Evolutionary conservation across 345 rosid species (phyloP).

Genomic region (Eutrema heterophyllum): DNA sequence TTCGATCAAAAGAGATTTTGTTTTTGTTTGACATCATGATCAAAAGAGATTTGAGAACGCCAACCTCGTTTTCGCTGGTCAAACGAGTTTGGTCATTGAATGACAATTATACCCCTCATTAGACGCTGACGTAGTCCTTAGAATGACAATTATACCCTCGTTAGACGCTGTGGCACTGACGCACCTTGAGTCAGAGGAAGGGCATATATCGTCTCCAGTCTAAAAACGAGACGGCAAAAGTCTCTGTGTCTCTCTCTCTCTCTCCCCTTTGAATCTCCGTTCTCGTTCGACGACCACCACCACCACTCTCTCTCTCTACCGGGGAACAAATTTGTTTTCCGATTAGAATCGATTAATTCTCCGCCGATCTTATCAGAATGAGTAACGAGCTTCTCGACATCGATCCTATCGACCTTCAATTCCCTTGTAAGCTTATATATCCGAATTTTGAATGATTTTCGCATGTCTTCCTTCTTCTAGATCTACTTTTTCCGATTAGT

Average conservation of each 20-base stretch:
- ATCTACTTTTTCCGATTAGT: conserved; percentile 7
- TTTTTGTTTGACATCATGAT: no score
- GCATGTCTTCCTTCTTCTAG: neutral
- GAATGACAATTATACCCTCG: neutral
- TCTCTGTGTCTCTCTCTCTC: neutral
- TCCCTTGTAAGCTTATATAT: conserved; percentile 46
- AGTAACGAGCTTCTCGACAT: conserved; percentile 60
- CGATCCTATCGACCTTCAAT: conserved; percentile 77
- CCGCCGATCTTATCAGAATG: conserved; percentile 40
- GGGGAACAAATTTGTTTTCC: neutral
- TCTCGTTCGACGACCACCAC: neutral
- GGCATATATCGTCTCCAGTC: conserved; percentile 4
- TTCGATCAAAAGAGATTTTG: no score
- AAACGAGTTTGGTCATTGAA: neutral
- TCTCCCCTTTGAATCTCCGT: neutral
- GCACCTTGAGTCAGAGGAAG: neutral
- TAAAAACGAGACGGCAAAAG: neutral
- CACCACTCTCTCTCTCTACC: neutral
- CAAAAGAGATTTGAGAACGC: neutral
- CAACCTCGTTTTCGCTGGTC: conserved; percentile 15
- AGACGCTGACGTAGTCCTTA: neutral
- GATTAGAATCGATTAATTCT: neutral
- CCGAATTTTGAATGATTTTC: neutral
- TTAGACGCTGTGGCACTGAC: neutral
- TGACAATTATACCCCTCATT: neutral